Conservation (phyloP, 1,284 basidiomycete species). For the Exobasidium cylindrosporum region DNA sequence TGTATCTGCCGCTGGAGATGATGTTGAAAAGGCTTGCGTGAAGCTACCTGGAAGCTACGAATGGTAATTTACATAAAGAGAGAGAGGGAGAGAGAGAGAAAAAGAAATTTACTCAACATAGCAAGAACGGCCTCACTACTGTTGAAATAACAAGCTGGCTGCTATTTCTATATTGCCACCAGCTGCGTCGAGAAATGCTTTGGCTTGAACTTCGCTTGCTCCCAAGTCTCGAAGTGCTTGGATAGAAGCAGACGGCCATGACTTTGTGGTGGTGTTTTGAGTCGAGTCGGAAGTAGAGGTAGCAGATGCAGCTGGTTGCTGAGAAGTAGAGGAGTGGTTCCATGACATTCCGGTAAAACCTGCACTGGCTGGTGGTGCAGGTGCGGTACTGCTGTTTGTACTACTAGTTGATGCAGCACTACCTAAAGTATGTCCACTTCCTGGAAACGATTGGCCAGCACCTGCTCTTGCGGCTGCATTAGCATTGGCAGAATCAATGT, state of each 20-base stretch:
- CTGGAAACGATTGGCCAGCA: slow-evolving; percentile 14
- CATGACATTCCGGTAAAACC: slow-evolving; percentile 9
- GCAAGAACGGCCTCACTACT: too few species aligned
- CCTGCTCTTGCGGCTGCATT: slow-evolving; percentile 29
- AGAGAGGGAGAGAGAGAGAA: too few species aligned
- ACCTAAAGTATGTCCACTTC: slow-evolving; percentile 11
- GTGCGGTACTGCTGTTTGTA: slow-evolving; percentile 22
- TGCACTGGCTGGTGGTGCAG: too few species aligned
- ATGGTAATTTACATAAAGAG: too few species aligned
- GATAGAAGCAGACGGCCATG: slow-evolving; percentile 44
- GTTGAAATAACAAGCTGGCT: slow-evolving; percentile 74
- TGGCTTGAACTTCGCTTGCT: slow-evolving; percentile 70
- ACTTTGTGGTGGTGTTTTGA: slow-evolving; percentile 30
- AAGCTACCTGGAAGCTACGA: background rate
- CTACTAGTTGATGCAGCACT: slow-evolving; percentile 58
- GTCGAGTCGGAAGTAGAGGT: slow-evolving; percentile 19
- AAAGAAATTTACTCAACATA: too few species aligned
- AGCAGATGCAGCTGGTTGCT: slow-evolving; percentile 20
- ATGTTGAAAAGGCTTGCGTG: background rate
- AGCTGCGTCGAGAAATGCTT: slow-evolving; percentile 71
- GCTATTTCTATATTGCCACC: slow-evolving; percentile 84
- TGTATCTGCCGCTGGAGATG: too few species aligned
- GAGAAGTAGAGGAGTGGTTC: slow-evolving; percentile 26
- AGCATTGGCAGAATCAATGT: slow-evolving; percentile 27
- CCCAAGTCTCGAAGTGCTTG: slow-evolving; percentile 64